Evolutionary conservation across 768 basidiomycete species (phyloP).

Genomic region (Saitozyma podzolica): DNA sequence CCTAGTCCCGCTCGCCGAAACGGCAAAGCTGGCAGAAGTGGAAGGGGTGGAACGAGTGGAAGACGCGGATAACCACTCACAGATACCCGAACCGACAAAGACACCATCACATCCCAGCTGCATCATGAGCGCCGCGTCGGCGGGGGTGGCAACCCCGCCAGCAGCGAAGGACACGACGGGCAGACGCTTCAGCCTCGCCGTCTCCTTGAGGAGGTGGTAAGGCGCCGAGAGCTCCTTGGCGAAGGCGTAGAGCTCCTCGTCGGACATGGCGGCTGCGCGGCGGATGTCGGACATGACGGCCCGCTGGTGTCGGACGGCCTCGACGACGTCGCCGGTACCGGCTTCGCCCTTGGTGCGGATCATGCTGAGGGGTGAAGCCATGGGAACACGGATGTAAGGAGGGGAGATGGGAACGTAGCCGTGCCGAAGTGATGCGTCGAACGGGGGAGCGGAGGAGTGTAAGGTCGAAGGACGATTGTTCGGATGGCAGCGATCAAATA

Average conservation of each 20-base stretch:
- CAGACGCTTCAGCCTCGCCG: slow-evolving; percentile 84
- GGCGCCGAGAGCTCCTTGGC: slow-evolving; percentile 78
- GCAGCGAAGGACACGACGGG: slow-evolving; percentile 93
- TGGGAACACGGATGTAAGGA: background rate
- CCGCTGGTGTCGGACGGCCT: slow-evolving; percentile 87
- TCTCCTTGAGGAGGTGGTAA: slow-evolving; percentile 92
- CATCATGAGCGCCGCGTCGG: slow-evolving; percentile 99
- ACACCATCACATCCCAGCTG: slow-evolving; percentile 97
- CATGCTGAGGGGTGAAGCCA: slow-evolving; percentile 56
- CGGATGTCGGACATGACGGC: slow-evolving; percentile 81
- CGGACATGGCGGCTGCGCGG: slow-evolving; percentile 79
- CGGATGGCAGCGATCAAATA: background rate
- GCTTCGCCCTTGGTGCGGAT: slow-evolving; percentile 86
- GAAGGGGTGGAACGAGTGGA: background rate
- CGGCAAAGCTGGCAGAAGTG: background rate
- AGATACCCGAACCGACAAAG: slow-evolving; percentile 97
- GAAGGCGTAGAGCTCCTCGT: slow-evolving; percentile 90
- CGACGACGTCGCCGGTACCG: slow-evolving; percentile 57
- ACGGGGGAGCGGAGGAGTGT: background rate
- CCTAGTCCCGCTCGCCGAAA: background rate
- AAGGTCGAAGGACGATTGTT: background rate
- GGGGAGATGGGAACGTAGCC: background rate
- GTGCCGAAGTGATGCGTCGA: background rate
- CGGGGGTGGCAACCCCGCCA: slow-evolving; percentile 88
- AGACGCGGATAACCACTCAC: slow-evolving; percentile 64